phyloP scores from a whole-genome alignment of 768 basidiomycete species.

The Amanita muscaria region DNA sequence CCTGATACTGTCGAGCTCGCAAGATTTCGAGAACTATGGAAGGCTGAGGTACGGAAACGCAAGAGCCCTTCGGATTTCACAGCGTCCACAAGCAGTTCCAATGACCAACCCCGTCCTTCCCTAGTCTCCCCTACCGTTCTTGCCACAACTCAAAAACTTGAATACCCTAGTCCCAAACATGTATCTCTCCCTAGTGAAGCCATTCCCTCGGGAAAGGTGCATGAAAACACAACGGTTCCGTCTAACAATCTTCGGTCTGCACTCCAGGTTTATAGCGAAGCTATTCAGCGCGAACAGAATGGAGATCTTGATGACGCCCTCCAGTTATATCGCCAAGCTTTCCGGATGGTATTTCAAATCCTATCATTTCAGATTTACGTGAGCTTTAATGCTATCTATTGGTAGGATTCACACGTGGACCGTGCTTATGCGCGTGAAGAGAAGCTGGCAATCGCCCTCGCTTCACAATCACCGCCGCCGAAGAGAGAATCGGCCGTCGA shows the following conservation, averaged over 20 bases:
- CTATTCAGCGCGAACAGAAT: conserved; percentile 64
- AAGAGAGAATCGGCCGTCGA: neutral
- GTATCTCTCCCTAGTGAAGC: conserved; percentile 8
- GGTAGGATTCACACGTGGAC: conserved; percentile 62
- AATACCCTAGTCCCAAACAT: conserved; percentile 3
- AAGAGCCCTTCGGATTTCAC: conserved; percentile 14
- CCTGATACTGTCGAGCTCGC: conserved; percentile 54
- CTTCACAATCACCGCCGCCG: conserved; percentile 13
- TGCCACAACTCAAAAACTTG: conserved; percentile 6
- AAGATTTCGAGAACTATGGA: conserved; percentile 68
- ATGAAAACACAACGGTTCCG: conserved; percentile 1
- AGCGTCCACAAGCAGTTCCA: neutral
- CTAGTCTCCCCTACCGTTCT: conserved; percentile 5
- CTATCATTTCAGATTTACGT: neutral
- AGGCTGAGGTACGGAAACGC: conserved; percentile 46
- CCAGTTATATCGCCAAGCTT: conserved; percentile 68
- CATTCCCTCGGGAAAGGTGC: neutral
- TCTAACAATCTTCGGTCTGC: conserved; percentile 37
- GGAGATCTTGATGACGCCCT: conserved; percentile 73
- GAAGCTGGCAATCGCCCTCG: conserved; percentile 28
- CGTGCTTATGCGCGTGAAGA: conserved; percentile 57
- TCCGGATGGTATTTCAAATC: conserved; percentile 41
- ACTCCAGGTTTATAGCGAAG: conserved; percentile 57
- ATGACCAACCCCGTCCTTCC: conserved; percentile 7
- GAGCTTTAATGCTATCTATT: neutral